A percentile compares a stretch with the other conserved stretches of the same genome.
Evolutionary conservation across 495 filamentous ascomycete species (phyloP).

Genomic region (Astrocystis sublimbata): DNA sequence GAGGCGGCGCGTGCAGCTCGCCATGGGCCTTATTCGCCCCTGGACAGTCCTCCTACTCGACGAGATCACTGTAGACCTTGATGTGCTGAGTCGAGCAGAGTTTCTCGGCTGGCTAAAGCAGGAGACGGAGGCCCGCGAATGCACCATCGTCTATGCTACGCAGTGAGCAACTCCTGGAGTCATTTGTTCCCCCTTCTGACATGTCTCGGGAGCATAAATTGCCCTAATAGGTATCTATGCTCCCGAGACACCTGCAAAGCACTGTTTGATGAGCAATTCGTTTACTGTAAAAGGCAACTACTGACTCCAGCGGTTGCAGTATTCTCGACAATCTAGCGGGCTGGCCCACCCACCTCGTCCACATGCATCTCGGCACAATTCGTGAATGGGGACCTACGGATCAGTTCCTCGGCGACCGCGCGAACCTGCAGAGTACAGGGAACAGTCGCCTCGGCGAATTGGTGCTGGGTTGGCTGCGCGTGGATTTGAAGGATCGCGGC

Average conservation of each 20-base stretch:
- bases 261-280: too few species aligned
- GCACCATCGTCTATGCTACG: slow-evolving; percentile 96
- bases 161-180: too few species aligned
- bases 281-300: too few species aligned
- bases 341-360: slow-evolving; percentile 94
- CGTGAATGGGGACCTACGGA: slow-evolving; percentile 78
- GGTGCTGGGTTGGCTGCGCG: slow-evolving; percentile 82
- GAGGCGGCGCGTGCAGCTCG: slow-evolving; percentile 85
- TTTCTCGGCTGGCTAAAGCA: slow-evolving; percentile 85
- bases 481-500: slow-evolving; percentile 79
- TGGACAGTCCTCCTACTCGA: slow-evolving; percentile 91
- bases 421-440: slow-evolving; percentile 51
- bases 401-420: slow-evolving; percentile 44
- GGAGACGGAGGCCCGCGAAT: slow-evolving; percentile 78
- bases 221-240: too few species aligned
- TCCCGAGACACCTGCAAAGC: too few species aligned
- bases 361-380: slow-evolving; percentile 86
- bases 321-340: slow-evolving; percentile 89
- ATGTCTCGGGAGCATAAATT: too few species aligned
- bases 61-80: slow-evolving; percentile 96
- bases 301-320: too few species aligned
- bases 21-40: slow-evolving; percentile 92
- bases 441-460: slow-evolving; percentile 80
- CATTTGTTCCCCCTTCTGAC: too few species aligned
- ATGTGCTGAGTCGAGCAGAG: slow-evolving; percentile 76